These are phyloP conservation scores for Lignosus rhinocerotis DNA, from an alignment of 1,284 basidiomycete genomes.

Conservation along the genomic window DNA sequence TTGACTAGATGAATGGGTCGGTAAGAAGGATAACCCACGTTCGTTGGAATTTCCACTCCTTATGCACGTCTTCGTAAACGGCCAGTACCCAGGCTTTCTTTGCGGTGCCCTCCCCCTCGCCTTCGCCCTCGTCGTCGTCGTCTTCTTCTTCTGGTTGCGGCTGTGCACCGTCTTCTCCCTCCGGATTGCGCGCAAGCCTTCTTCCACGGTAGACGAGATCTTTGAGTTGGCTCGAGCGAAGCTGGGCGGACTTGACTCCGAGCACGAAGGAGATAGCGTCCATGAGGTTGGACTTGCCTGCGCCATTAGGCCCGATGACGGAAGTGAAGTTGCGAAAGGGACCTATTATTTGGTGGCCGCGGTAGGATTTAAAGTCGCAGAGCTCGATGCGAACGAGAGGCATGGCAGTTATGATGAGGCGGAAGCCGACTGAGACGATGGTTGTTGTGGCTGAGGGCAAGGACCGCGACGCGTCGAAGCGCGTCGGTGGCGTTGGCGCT, in stretches of 20 bases:
- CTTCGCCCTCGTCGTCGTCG: constrained; percentile 51
- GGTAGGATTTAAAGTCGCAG: constrained; percentile 93
- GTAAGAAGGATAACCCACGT: constrained; percentile 60
- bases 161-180: constrained; percentile 50
- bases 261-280: constrained; percentile 99
- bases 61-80: constrained; percentile 77
- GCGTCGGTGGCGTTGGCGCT: background rate
- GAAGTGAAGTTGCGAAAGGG: constrained; percentile 94
- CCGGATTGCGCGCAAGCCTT: constrained; percentile 61
- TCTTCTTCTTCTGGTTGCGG: constrained; percentile 48
- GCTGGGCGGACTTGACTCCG: constrained; percentile 91
- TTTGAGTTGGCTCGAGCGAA: constrained; percentile 91
- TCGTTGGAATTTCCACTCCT: constrained; percentile 86
- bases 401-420: constrained; percentile 41
- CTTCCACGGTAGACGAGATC: constrained; percentile 95
- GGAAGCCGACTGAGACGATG: background rate
- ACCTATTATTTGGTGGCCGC: constrained; percentile 85
- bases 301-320: constrained; percentile 98
- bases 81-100: constrained; percentile 95
- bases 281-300: constrained; percentile 99
- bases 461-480: constrained; percentile 7
- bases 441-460: constrained; percentile 6
- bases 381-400: constrained; percentile 81
- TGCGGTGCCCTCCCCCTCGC: constrained; percentile 70
- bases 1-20: background rate